Base-by-base conservation (phyloP, 768 basidiomycete genomes). In the Tricholoma saponaceum region DNA sequence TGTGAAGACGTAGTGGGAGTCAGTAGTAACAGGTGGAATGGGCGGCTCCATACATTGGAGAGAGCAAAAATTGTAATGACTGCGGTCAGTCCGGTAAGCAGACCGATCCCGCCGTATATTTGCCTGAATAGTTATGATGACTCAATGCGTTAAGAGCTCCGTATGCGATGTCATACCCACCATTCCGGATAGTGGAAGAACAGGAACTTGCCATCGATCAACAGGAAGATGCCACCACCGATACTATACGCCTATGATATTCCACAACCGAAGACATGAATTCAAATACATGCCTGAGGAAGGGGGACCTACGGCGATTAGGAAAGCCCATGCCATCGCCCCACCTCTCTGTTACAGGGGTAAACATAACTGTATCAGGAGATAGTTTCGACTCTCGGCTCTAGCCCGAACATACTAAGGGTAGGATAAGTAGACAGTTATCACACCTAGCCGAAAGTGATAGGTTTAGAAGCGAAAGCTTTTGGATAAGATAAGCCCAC, bases 391-490 rank as follows among this genome's bases (percentile, higher is more conserved):
- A 57, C 53, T 32, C 46, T 54, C 33, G 60, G 51, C 57, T 56
- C 52, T 49, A 55, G 54, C 58, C 47, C 64, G 56, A 51, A 67
- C 85, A 68, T 66, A 87, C 89, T 72, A 90, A 78, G 67, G 87
- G 87, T 58, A 90, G 75, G 58, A 89, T 74, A 57, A 90, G 81
- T 57, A 88, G 75, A 73, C 87, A 90, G 72, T 89, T 89, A 75
- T 89, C 87, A 76, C 87, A 90, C 87, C 87, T 89, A 59, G 50
- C 32, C 55, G 47, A 58, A 47, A 41, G 20, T 56, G 57, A 63
- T 53, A 39, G 39, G 26, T 39, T 60, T 47, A 30, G 60, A 62
- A 35, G 58, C 28, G 35, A 10, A 41, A 37, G n/a, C 41, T 58
- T 52, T 28, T 53, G 62, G 60, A 64, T 66, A 65, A 60, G 66